Conservation (phyloP, 768 basidiomycete species). For the Infundibulicybe gibba region DNA sequence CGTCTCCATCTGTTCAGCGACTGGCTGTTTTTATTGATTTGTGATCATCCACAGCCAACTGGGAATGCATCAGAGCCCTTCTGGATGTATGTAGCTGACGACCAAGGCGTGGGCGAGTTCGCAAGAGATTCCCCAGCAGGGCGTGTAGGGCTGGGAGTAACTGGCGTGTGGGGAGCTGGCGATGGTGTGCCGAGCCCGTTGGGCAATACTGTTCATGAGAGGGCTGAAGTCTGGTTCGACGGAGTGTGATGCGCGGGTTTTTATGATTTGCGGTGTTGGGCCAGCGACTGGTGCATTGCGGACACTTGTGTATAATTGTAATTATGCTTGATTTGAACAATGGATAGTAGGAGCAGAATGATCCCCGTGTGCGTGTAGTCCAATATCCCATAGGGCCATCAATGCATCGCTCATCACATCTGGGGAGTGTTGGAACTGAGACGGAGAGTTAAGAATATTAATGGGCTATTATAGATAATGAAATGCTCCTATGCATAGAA, state of each 20-base stretch:
- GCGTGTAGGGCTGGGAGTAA: slow-evolving; percentile 11
- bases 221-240: slow-evolving; percentile 22
- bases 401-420: no score
- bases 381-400: no score
- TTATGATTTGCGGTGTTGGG: no score
- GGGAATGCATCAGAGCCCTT: slow-evolving; percentile 13
- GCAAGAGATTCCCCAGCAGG: slow-evolving; percentile 3
- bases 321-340: no score
- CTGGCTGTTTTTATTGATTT: neutral
- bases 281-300: no score
- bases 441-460: no score
- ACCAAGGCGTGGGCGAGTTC: slow-evolving; percentile 10
- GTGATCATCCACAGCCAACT: slow-evolving; percentile 12
- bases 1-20: neutral
- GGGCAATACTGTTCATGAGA: slow-evolving; percentile 13
- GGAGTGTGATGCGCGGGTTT: slow-evolving; percentile 1
- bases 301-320: no score
- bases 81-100: slow-evolving; percentile 8
- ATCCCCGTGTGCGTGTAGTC: no score
- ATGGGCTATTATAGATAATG: no score
- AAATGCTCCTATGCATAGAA: no score
- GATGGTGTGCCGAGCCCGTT: slow-evolving; percentile 7
- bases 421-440: no score
- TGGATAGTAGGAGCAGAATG: no score
- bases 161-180: slow-evolving; percentile 18